These are phyloP conservation scores for Fusarium brevicatenulatum DNA, from an alignment of 2,329 filamentous ascomycete genomes.

Conservation along the genomic window DNA sequence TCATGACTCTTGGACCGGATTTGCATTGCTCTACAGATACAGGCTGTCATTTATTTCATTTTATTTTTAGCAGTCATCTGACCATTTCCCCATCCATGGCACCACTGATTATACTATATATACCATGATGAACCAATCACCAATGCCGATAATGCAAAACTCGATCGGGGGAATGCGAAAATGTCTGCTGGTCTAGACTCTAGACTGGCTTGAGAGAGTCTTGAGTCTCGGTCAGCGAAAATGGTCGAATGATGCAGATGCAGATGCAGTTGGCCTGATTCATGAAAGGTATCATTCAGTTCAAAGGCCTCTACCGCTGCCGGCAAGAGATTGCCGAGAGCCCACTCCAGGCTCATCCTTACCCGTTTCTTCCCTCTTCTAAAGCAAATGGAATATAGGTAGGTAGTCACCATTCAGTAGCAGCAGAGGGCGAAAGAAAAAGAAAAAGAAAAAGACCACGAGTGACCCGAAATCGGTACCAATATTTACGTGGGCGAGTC, in stretches of 20 bases:
- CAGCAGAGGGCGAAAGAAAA: neutral
- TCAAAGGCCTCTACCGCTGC: slow-evolving; percentile 10
- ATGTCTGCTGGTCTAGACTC: slow-evolving; percentile 16
- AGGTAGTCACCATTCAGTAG: neutral
- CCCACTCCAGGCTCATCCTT: slow-evolving; percentile 14
- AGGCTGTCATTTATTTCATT: neutral
- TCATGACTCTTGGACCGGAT: neutral
- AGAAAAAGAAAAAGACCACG: neutral
- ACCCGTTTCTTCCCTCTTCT: slow-evolving; percentile 6
- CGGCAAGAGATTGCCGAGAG: slow-evolving; percentile 39
- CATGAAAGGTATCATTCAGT: slow-evolving; percentile 6
- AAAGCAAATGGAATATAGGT: neutral
- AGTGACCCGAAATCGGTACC: slow-evolving; percentile 24
- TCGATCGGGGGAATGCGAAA: slow-evolving; percentile 14
- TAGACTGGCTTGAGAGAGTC: neutral
- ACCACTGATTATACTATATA: neutral
- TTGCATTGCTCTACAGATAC: neutral
- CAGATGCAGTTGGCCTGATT: slow-evolving; percentile 6
- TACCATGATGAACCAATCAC: slow-evolving; percentile 22
- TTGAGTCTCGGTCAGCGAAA: slow-evolving; percentile 37
- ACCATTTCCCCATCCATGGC: slow-evolving; percentile 1
- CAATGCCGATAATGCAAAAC: neutral
- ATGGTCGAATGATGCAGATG: slow-evolving; percentile 19
- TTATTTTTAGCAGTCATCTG: neutral
- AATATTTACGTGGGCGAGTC: slow-evolving; percentile 27